Evolutionary conservation across 306 rosid genomes (phyloP).

Genomic region (Lathyrus oleraceus): DNA sequence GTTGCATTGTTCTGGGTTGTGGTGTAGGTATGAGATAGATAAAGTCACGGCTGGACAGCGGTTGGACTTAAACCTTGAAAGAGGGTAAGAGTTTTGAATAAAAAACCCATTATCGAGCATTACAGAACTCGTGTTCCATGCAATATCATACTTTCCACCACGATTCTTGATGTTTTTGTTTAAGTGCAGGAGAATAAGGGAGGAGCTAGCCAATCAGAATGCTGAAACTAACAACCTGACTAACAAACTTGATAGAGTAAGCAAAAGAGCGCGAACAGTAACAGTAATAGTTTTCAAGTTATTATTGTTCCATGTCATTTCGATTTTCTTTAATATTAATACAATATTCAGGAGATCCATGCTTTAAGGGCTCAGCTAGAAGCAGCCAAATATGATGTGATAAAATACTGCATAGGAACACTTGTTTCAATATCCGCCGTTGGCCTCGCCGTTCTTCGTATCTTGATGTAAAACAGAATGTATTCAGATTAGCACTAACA

Average conservation of each 20-base stretch:
- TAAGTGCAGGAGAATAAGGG: conserved; percentile 80
- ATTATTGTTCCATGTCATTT: neutral
- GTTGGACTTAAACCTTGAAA: conserved; percentile 94
- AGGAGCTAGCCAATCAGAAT: conserved; percentile 81
- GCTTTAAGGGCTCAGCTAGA: conserved; percentile 84
- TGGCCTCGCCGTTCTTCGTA: conserved; percentile 88
- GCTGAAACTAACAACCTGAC: conserved; percentile 84
- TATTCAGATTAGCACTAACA: conserved; percentile 31
- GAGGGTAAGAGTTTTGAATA: conserved; percentile 60
- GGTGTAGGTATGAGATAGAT: conserved; percentile 83
- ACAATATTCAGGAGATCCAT: conserved; percentile 74
- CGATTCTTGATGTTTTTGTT: neutral
- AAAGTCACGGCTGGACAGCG: conserved; percentile 95
- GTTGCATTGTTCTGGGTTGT: conserved; percentile 32
- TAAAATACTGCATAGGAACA: conserved; percentile 95
- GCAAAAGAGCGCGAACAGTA: conserved; percentile 28
- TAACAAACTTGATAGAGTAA: conserved; percentile 91
- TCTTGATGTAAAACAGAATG: conserved; percentile 58
- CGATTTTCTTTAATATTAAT: neutral
- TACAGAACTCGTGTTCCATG: conserved; percentile 15
- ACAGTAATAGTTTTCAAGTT: neutral
- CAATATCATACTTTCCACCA: neutral
- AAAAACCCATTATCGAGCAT: conserved; percentile 5
- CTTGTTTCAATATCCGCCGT: conserved; percentile 95
- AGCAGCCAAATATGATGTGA: conserved; percentile 96